Base-by-base conservation (phyloP, 306 rosid genomes). In the Quercus mongolica region DNA sequence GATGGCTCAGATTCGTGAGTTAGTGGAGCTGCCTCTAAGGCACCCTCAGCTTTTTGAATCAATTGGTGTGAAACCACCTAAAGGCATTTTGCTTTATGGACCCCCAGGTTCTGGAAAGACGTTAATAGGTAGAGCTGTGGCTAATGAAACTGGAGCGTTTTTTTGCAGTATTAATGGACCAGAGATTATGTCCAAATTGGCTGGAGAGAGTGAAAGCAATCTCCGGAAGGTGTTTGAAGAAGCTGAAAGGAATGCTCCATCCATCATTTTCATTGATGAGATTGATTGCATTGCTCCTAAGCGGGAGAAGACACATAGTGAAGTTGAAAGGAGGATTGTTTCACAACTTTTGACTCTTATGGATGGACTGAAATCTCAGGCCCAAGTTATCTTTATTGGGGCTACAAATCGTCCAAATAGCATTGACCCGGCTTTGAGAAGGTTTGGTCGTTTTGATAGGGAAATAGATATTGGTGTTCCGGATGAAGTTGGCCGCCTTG, bases 151-250 rank as follows among this genome's bases (percentile, higher is more conserved):
- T 56, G 92, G 94, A 33, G 94, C 92, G 5, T 90, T 90, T 77
- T 90, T 90, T 82, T 84, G 79, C 78, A 83, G 94, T 65, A 88
- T 88, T 72, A 88, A 90, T 46, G 94, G 90, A 23, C 92, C 92
- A 4, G 92, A 90, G 83, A 88, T 88, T 57, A 90, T 90, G 94
- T 90, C 94, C 19, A 88, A 88, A 83, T 77, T 90, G 69, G 92
- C 94, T 55, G 92, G 94, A 30, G 94, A 90, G 82, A 90, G 94
- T 82, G 92, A 90, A 87, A 90, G 94, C 79, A 90, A 88, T 78
- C 92, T 90, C 56, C 75, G 90, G 77, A 90, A 88, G 79, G 94
- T 88, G 26, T 90, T 90, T 85, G 92, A 90, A 81, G 94, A 88
- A 74, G 92, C 94, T 15, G 92, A 90, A 75, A 90, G 81, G 84